Percentiles rank a stretch among this genome's conserved stretches.
phyloP scores from a whole-genome alignment of 1,284 basidiomycete genomes.

The Cutaneotrichosporon cutaneum region DNA sequence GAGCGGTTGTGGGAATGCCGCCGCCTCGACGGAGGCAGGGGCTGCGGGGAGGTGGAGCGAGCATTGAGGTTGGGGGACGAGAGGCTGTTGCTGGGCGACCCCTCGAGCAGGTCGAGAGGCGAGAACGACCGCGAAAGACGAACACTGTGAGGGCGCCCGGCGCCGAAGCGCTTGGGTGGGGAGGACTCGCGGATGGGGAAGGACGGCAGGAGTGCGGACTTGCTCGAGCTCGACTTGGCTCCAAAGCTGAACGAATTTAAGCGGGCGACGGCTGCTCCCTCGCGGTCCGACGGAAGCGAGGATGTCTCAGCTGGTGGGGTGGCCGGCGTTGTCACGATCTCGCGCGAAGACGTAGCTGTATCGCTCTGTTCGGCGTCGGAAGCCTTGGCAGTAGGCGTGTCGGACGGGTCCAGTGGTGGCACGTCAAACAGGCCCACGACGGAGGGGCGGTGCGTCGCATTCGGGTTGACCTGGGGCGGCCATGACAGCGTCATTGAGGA shows the following conservation, averaged over 20 bases:
- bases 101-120: conserved; percentile 5
- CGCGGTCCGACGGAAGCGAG: conserved; percentile 17
- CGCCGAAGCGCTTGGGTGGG: conserved; percentile 3
- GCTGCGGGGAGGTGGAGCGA: conserved; percentile 25
- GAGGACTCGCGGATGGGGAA: conserved; percentile 13
- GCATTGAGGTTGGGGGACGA: conserved; percentile 19
- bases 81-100: not conserved
- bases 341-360: conserved; percentile 16
- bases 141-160: conserved; percentile 19
- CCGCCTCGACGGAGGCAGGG: conserved; percentile 17
- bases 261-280: conserved; percentile 23
- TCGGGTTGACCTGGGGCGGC: conserved; percentile 13
- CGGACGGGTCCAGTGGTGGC: conserved; percentile 11
- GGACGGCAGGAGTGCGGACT: conserved; percentile 20
- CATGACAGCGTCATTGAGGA: conserved; percentile 23
- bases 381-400: conserved; percentile 6
- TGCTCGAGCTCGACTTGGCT: conserved; percentile 28
- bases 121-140: conserved; percentile 11
- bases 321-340: conserved; percentile 40
- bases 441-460: conserved; percentile 6
- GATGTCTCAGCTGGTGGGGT: conserved; percentile 30
- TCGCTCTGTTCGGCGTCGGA: conserved; percentile 14
- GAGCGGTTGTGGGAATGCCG: conserved; percentile 51
- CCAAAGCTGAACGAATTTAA: conserved; percentile 45
- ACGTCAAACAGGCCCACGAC: conserved; percentile 21